Evolutionary conservation across 2,329 filamentous ascomycete species (phyloP), one percentile per base, ranked within the genome.

Genomic region (Periconia sp.): DNA sequence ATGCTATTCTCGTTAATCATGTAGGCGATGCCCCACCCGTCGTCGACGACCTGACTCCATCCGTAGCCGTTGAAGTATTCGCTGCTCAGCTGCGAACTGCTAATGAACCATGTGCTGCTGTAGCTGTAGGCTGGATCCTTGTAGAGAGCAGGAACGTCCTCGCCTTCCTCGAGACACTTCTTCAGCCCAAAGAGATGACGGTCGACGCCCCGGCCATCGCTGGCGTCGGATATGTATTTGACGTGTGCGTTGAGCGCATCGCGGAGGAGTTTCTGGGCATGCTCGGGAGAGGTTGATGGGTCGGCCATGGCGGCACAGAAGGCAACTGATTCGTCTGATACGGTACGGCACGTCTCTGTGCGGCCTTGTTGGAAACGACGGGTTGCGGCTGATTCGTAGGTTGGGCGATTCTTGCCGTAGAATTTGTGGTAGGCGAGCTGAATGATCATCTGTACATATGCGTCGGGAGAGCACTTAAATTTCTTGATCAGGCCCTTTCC

Each of bases 1-100:
- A 99, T 81, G 72, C 90, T 95, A 73, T 96, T 95, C 80, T 97
- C 92, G 69, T 99, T 99, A 71, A 99, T 97, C 94, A 99, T 99
- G 71, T 99, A 99, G 26, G 94, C 94, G 66, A 99, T 95, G 29
- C 94, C 94, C 74, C 94, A 99, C 21, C 94, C 94, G 48, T 87
- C 89, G 65, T 97, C 92, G 41, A 97, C 88, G 38, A 99, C 94
- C 77, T 99, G 92, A 67, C 88, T 94, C 94, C 94, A 99, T 32
- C 94, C 94, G 73, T 99, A 99, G 17, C 95, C 94, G 70, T 99
- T 99, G 75, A 97, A 99, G 79, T 89, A 96, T 77, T 99, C 95
- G 23, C 87, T 92, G 73, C 88, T 94, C 69, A 99, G 77, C 77
- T 99, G 95, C 48, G 85, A 90, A 19, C 86, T 90, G 19, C 87